phyloP scores from a whole-genome alignment of 2,329 filamentous ascomycete genomes.

The Trichoderma pleuroti region DNA sequence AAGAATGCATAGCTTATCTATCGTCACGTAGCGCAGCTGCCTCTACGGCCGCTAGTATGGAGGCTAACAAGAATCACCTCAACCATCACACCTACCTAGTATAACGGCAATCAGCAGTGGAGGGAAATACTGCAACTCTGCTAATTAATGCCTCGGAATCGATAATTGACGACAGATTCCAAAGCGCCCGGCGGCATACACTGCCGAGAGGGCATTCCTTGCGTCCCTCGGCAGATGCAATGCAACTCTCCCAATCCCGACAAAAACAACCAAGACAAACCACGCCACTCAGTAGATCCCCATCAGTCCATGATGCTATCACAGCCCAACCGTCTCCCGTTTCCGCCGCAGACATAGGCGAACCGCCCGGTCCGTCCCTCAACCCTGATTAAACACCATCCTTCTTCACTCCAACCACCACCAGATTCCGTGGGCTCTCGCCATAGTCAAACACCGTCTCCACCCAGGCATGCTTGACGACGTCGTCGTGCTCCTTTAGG shows the following conservation, averaged over 20 bases:
- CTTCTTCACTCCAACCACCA: slow-evolving; percentile 86
- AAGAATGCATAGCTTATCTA: neutral
- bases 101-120: neutral
- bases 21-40: neutral
- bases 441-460: slow-evolving; percentile 88
- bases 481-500: slow-evolving; percentile 69
- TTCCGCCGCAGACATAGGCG: neutral
- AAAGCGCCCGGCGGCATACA: neutral
- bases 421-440: slow-evolving; percentile 83
- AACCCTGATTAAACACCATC: slow-evolving; percentile 24
- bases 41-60: neutral
- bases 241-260: neutral
- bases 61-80: neutral
- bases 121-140: neutral
- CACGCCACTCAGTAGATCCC: neutral
- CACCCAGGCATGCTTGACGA: slow-evolving; percentile 78
- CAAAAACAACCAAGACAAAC: neutral
- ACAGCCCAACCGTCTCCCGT: neutral
- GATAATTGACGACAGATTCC: neutral
- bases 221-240: neutral
- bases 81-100: neutral
- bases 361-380: neutral
- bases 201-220: neutral
- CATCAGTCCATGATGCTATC: neutral
- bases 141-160: neutral